Base-by-base conservation (phyloP, 1,284 basidiomycete species). In the Naganishia sp. region DNA sequence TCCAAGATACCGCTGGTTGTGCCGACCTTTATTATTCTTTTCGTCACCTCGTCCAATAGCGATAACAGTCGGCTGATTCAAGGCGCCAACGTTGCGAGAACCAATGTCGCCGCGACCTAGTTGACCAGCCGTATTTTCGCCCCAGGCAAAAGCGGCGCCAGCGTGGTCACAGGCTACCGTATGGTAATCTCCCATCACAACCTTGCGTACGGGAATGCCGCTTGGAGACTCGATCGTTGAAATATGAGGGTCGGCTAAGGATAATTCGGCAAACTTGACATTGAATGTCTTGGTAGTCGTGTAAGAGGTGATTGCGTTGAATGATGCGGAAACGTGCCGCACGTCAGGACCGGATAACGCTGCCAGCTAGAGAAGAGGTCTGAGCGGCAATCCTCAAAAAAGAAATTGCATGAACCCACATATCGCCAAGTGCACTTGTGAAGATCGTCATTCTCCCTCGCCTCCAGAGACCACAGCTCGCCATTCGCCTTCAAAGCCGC, bases 121-220 rank as follows among this genome's bases (percentile, higher is more conserved):
- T 2, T 92, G 92, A 25, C 93, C 92, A 39, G 81, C 77, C 23
- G 86, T 87, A 76, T 87, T 91, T 47, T 80, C 73, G 17, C 94
- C 94, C 92, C 93, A 97, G 6, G 91, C 90, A 47, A 89, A 81
- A 28, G 95, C 82, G 71, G 87, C 85, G 15, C 93, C 94, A 31
- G 83, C 78, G 47, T 85, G 82, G 1, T 91, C 93, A 68, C 96
- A 82, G 0, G 94, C 92, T 31, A 87, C 90, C 72, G 83, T 87
- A 80, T 96, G 93, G 77, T 93, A 94, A 77, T 96, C 92, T 5
- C 94, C 94, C 53, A 92, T 83, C 10, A 88, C 87, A 64, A 94
- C 87, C 64, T 90, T 84, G 67, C 52, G 42, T 23, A 63, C 58
- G 10, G 58, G 58, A 13, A 51, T 3, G 25, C 58, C 58, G 58